Evolutionary conservation across 495 filamentous ascomycete genomes (phyloP), one percentile per base, ranked within the genome.

Genomic region (Friedmanniomyces endolithicus): DNA sequence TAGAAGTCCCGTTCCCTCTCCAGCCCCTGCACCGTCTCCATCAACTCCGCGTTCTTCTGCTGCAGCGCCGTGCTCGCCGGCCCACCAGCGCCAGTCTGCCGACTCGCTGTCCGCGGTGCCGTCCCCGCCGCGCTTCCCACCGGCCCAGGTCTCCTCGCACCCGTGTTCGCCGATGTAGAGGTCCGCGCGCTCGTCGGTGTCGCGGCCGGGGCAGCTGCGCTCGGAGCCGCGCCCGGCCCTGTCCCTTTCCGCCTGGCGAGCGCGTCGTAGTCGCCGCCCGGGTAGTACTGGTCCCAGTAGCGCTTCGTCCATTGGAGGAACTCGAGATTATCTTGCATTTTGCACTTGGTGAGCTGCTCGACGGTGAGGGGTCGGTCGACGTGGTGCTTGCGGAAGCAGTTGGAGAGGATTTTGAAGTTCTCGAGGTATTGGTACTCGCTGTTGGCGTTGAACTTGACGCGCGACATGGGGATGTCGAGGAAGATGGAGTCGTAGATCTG

Each of bases 291-390:
- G 66, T 98, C 94, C 92, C 92, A 98, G 73, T 88, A 95, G 59
- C 76, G 74, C 79, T 97, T 97, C 50, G 79, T 82, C 87, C 87
- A 98, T 74, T 98, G 92, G 33, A 98, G 80, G 71, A 97, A 98
- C 66, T 96, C 94, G 57, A 98, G 88, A 74, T 98, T 98, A 68
- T 98, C 92, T 73, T 98, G 92, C 87, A 98, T 97, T 74, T 94
- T 94, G 77, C 92, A 98, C 71, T 96, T 97, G 59, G 88, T 78
- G 53, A 98, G 83, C 60, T 78, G 73, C 69, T 95, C 82, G 63
- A 96, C 85, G 60, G 88, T 89, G 57, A 97, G 80, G 23, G 82
- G 81, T 62, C 87, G 87, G 52, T 96, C 88, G 68, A 98, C 80
- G 34, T 76, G 68, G 72, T 97, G 90, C 61, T 82, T 81, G 34